Evolutionary conservation across 768 basidiomycete genomes (phyloP).

Genomic region (Steccherinum ochraceum): DNA sequence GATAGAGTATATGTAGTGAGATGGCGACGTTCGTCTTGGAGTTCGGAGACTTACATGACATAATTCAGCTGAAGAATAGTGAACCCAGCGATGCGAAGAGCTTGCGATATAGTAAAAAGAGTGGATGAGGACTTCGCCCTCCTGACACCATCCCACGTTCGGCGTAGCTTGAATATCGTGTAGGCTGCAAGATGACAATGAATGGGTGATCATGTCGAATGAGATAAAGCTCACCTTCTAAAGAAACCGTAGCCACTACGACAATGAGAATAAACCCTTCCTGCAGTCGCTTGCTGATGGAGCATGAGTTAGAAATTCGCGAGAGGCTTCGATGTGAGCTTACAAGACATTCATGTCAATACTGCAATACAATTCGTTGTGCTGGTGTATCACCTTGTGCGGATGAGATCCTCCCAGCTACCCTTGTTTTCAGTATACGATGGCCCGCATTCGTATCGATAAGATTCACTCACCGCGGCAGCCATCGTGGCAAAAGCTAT

Average conservation of each 20-base stretch:
- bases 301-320: background rate
- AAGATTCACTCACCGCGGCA: conserved; percentile 3
- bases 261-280: background rate
- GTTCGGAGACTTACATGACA: conserved; percentile 4
- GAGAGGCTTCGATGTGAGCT: too few species aligned
- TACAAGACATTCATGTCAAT: conserved; percentile 12
- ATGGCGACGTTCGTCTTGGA: background rate
- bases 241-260: background rate
- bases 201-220: too few species aligned
- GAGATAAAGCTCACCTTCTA: background rate
- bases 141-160: conserved; percentile 1
- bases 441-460: background rate
- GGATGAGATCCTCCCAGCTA: conserved; percentile 9
- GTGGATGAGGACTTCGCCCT: background rate
- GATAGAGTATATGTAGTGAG: background rate
- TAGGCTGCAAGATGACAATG: background rate
- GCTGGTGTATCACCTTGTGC: conserved; percentile 8
- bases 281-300: conserved; percentile 3
- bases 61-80: conserved; percentile 8
- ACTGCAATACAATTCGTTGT: conserved; percentile 13
- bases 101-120: background rate
- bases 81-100: conserved; percentile 6
- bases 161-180: conserved; percentile 2
- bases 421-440: background rate
- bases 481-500: conserved; percentile 6